Conservation (phyloP, 495 filamentous ascomycete species). For the Margaritispora aquatica region DNA sequence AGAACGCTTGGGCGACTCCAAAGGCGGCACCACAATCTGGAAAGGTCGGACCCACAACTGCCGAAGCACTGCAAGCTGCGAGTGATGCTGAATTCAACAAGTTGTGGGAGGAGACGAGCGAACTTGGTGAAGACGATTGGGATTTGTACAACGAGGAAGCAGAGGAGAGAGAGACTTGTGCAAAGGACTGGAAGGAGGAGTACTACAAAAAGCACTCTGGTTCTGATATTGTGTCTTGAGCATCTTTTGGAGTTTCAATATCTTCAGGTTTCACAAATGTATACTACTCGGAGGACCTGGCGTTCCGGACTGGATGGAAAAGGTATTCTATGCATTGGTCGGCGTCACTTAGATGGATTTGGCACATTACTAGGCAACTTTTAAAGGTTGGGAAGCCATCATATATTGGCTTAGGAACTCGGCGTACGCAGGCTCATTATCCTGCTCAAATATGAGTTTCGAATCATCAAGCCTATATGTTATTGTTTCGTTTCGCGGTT, state of each 20-base stretch:
- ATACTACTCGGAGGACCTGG: background rate
- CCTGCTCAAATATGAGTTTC: no score
- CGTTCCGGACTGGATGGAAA: background rate
- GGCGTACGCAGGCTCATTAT: no score
- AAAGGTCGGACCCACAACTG: background rate
- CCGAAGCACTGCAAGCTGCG: slow-evolving; percentile 32
- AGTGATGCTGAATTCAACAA: slow-evolving; percentile 50
- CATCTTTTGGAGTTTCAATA: background rate
- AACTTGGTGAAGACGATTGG: slow-evolving; percentile 78
- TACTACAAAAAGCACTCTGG: background rate
- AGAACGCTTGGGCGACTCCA: slow-evolving; percentile 83
- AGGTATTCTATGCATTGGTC: background rate
- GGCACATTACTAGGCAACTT: no score
- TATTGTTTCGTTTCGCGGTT: no score
- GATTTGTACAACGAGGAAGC: slow-evolving; percentile 66
- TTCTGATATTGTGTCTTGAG: background rate
- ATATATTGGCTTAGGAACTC: no score
- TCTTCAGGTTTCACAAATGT: no score
- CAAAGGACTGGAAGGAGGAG: slow-evolving; percentile 20
- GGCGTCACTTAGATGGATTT: no score
- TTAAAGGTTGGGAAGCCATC: no score
- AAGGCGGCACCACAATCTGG: slow-evolving; percentile 10
- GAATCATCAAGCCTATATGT: no score
- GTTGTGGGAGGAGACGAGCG: slow-evolving; percentile 74
- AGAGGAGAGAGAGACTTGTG: slow-evolving; percentile 41